phyloP scores from a whole-genome alignment of 768 basidiomycete genomes.

The Pulveroboletus frians region DNA sequence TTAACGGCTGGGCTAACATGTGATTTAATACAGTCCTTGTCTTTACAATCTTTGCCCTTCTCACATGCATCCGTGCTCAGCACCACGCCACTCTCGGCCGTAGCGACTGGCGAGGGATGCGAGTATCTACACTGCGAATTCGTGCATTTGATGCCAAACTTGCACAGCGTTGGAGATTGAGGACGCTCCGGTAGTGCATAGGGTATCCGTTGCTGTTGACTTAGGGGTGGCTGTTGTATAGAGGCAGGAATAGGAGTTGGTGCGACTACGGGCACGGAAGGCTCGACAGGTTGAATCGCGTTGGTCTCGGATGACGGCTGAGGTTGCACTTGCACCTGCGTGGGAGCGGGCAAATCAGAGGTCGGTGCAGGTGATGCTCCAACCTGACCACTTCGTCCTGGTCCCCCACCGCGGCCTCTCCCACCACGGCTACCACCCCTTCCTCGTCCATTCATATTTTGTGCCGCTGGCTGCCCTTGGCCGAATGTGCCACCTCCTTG shows the following conservation, averaged over 20 bases:
- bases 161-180: constrained; percentile 88
- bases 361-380: constrained; percentile 20
- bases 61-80: constrained; percentile 93
- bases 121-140: constrained; percentile 87
- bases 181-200: constrained; percentile 72
- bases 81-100: constrained; percentile 90
- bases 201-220: constrained; percentile 34
- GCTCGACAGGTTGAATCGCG: constrained; percentile 6
- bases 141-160: constrained; percentile 86
- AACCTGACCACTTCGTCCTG: constrained; percentile 39
- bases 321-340: constrained; percentile 18
- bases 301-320: constrained; percentile 14
- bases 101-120: constrained; percentile 96
- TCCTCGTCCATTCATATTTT: constrained; percentile 35
- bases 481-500: constrained; percentile 27
- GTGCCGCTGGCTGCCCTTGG: constrained; percentile 16
- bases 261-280: constrained; percentile 18
- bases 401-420: constrained; percentile 41
- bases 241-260: constrained; percentile 28
- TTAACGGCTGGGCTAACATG: constrained; percentile 86
- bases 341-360: constrained; percentile 16
- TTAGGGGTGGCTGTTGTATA: constrained; percentile 4
- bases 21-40: constrained; percentile 88
- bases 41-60: constrained; percentile 81
- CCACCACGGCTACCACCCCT: constrained; percentile 44